Evolutionary conservation across 345 rosid genomes (phyloP), one percentile per base, ranked within the genome.

Genomic region (Citrus inodora): DNA sequence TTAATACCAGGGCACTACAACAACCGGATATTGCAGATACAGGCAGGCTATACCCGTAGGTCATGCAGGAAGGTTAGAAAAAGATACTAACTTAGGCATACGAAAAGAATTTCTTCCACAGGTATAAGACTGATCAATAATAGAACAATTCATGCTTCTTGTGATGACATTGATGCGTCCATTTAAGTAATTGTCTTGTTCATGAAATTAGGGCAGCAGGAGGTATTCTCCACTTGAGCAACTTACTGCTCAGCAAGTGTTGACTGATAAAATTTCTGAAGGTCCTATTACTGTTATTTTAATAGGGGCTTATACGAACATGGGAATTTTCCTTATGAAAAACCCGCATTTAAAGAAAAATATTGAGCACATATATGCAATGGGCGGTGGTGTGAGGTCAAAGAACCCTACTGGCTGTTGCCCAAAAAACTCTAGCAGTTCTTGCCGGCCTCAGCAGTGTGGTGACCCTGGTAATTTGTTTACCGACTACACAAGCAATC

Each of bases 351-450:
- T 95, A 7, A 92, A 88, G 91, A 89, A 87, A 77, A 91, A 95
- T 77, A 76, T 95, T 66, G 82, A 93, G 88, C 95, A 89, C 33
- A 87, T 93, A 42, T 95, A 89, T 74, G 76, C 89, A 3, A 95
- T 95, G 98, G 98, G 98, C 7, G 98, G 98, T 46, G 95, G 94
- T 6, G 94, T 95, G 78, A 85, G 93, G 81, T 86, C 92, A 0
- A 71, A 37, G 61, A 92, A 92, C 70, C 94, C 92, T 0, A 90
- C 92, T 0, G 94, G 91, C 14, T 92, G 97, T 33, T 92, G 96
- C 82, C 90, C 93, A 1, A 9, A 70, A 16, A 85, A 86, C 78
- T 68, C 92, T 37, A 80, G 80, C 56, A 58, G 74, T 5, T 61
- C 93, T 71, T 92, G 93, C 88, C 82, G 78, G 79, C 87, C 87